phyloP scores from a whole-genome alignment of 1,284 basidiomycete species.

The Pseudozyma sp. region DNA sequence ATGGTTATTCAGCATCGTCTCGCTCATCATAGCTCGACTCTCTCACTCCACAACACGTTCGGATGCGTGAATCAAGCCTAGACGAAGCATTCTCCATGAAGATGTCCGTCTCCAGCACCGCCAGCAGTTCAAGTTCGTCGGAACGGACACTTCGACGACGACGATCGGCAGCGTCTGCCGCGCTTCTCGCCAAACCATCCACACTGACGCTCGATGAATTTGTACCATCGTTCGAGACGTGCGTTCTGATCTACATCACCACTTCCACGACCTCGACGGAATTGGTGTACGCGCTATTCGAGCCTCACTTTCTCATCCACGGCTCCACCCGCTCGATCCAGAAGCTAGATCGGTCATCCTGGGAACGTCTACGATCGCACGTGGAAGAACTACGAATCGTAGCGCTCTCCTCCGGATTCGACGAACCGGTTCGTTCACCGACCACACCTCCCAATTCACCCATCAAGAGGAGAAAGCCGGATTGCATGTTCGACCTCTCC shows the following conservation, averaged over 20 bases:
- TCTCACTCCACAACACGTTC: not conserved
- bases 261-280: not conserved
- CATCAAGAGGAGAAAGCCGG: slow-evolving; percentile 10
- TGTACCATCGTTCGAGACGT: slow-evolving; percentile 40
- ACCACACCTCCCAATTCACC: not conserved
- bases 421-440: not conserved
- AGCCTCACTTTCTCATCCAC: slow-evolving; percentile 51
- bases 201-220: slow-evolving; percentile 32
- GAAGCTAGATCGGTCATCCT: slow-evolving; percentile 37
- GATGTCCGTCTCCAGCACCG: not conserved
- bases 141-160: slow-evolving; percentile 34
- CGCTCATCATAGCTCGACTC: not conserved
- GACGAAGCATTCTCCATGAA: slow-evolving; percentile 6
- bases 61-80: not conserved
- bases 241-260: slow-evolving; percentile 41
- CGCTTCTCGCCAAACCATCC: slow-evolving; percentile 44
- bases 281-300: slow-evolving; percentile 45
- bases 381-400: slow-evolving; percentile 53
- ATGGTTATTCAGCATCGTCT: no score
- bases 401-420: slow-evolving; percentile 18
- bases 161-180: slow-evolving; percentile 46
- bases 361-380: slow-evolving; percentile 43
- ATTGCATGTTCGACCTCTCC: slow-evolving; percentile 38
- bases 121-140: not conserved
- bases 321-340: slow-evolving; percentile 6